These are phyloP conservation scores for Populus pruinosa DNA, from an alignment of 345 rosid species.

Conservation along the genomic window DNA sequence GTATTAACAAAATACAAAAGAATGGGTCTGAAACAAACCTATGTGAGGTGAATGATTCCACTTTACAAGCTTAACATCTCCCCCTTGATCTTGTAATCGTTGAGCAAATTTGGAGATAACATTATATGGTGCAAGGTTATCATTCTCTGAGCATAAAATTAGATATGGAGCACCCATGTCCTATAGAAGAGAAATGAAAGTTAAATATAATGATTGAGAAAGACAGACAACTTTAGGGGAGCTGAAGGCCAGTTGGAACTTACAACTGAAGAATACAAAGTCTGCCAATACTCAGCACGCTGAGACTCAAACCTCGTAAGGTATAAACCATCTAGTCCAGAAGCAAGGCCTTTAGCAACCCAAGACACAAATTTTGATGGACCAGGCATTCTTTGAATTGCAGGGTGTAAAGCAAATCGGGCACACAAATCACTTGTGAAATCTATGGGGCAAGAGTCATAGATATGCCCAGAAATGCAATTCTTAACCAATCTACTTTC, in stretches of 20 bases:
- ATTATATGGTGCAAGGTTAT: constrained; percentile 61
- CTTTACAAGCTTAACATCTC: constrained; percentile 71
- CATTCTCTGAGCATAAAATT: constrained; percentile 75
- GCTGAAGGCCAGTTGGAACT: constrained; percentile 29
- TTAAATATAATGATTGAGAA: background rate
- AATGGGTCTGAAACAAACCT: constrained; percentile 45
- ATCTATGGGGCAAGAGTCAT: constrained; percentile 86
- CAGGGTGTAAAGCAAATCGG: constrained; percentile 59
- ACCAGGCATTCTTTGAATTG: constrained; percentile 65
- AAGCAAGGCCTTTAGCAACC: constrained; percentile 73
- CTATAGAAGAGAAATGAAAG: constrained; percentile 31
- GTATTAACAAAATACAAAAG: background rate
- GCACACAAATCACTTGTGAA: constrained; percentile 76
- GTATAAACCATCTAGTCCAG: constrained; percentile 75
- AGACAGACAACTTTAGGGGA: constrained; percentile 11
- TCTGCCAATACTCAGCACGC: constrained; percentile 86
- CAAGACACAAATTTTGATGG: constrained; percentile 67
- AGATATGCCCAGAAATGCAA: constrained; percentile 82
- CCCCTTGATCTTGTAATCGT: constrained; percentile 65
- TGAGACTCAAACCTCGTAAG: constrained; percentile 82
- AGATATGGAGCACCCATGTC: constrained; percentile 81
- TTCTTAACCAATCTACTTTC: constrained; percentile 59
- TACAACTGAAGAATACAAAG: constrained; percentile 73
- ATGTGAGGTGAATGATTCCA: constrained; percentile 70
- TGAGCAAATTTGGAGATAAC: constrained; percentile 51